Percentiles rank a stretch among this genome's conserved stretches.
Conservation (phyloP, 2,329 filamentous ascomycete genomes). For the Lasiodiplodia sp. region DNA sequence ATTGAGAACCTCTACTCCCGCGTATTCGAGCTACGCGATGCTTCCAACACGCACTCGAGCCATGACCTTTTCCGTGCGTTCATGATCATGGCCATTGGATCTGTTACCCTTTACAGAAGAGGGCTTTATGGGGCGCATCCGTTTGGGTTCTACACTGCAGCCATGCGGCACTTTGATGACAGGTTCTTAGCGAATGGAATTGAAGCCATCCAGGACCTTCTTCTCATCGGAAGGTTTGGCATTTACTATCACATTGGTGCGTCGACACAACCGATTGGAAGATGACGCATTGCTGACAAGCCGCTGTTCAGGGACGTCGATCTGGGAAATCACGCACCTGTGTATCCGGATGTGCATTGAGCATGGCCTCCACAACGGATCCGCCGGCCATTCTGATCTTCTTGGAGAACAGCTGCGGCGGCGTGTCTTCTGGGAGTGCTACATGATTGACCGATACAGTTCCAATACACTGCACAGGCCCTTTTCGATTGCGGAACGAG, state of each 20-base stretch:
- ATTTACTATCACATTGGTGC: conserved; percentile 54
- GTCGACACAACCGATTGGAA: conserved; percentile 36
- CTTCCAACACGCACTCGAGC: background rate
- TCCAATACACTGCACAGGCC: conserved; percentile 52
- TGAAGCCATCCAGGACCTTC: conserved; percentile 50
- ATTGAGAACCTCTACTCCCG: background rate
- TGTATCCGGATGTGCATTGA: conserved; percentile 53
- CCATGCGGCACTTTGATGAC: conserved; percentile 42
- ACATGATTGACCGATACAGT: conserved; percentile 55
- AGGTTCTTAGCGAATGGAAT: conserved; percentile 44
- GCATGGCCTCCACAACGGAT: conserved; percentile 43
- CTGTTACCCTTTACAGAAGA: conserved; percentile 45
- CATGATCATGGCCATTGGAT: conserved; percentile 50
- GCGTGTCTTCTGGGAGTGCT: conserved; percentile 56
- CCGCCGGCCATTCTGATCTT: conserved; percentile 28
- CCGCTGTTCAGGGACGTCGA: background rate
- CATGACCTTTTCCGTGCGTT: conserved; percentile 47
- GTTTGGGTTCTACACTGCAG: conserved; percentile 51
- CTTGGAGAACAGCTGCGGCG: conserved; percentile 49
- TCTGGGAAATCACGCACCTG: conserved; percentile 51
- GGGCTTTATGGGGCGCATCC: conserved; percentile 46
- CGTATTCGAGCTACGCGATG: background rate
- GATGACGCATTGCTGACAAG: background rate
- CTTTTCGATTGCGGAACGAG: conserved; percentile 51
- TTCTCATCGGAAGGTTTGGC: conserved; percentile 51